These are phyloP conservation scores for Pestalotiopsis sp. DNA, from an alignment of 2,329 filamentous ascomycete species.

Conservation along the genomic window DNA sequence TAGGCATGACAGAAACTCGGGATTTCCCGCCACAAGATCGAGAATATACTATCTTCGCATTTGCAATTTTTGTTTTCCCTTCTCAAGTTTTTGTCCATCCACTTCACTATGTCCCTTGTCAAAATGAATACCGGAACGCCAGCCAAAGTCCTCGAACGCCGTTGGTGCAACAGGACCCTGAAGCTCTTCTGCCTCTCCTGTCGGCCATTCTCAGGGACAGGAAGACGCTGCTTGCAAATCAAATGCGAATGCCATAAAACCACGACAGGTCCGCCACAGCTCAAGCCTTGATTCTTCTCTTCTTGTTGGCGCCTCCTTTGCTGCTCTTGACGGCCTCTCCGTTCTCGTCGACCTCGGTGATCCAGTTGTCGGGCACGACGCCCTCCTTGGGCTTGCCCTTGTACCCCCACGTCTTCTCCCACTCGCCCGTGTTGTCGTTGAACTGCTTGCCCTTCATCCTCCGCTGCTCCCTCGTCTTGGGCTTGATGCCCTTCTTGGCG, in stretches of 20 bases:
- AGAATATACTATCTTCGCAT: neutral
- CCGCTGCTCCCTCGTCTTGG: conserved; percentile 78
- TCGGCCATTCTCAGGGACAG: neutral
- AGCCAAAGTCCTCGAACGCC: conserved; percentile 8
- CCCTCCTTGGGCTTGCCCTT: conserved; percentile 86
- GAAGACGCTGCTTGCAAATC: neutral
- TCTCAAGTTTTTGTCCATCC: neutral
- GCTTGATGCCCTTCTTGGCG: conserved; percentile 93
- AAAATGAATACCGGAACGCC: conserved; percentile 8
- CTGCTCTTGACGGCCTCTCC: conserved; percentile 52
- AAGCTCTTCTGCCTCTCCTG: neutral
- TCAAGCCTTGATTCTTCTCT: conserved; percentile 15
- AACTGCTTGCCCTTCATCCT: conserved; percentile 74
- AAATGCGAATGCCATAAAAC: neutral
- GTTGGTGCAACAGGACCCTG: neutral
- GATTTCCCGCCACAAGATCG: neutral
- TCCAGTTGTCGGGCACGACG: conserved; percentile 72
- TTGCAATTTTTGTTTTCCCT: neutral
- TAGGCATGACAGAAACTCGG: neutral
- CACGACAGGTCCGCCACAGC: neutral
- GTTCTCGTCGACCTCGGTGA: conserved; percentile 88
- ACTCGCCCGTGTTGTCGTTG: conserved; percentile 83
- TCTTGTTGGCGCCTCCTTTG: conserved; percentile 36
- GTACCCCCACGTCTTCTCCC: conserved; percentile 95
- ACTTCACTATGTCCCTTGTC: neutral